Conservation (phyloP, 2,329 filamentous ascomycete species). For the Trichoderma sp. region DNA sequence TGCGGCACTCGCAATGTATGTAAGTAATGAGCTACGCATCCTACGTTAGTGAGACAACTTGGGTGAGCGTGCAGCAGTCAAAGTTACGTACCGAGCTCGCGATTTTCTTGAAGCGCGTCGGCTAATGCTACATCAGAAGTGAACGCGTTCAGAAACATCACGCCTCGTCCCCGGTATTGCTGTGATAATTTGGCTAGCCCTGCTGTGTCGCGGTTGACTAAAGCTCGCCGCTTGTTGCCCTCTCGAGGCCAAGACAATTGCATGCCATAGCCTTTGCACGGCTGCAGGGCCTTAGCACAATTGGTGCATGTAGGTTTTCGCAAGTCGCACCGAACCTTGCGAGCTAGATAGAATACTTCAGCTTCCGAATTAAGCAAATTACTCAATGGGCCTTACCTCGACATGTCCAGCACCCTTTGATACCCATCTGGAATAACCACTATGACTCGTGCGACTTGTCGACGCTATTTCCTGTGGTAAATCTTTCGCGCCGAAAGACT, state of each 20-base stretch:
- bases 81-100: not conserved
- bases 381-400: not conserved
- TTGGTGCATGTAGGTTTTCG: constrained; percentile 11
- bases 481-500: not conserved
- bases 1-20: not conserved
- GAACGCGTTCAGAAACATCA: constrained; percentile 1
- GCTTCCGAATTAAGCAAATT: not conserved
- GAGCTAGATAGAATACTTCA: not conserved
- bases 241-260: constrained; percentile 19
- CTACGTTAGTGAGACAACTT: not conserved
- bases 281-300: constrained; percentile 1
- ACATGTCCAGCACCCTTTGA: constrained; percentile 12
- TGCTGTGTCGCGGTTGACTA: not conserved
- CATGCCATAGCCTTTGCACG: constrained; percentile 18
- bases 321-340: constrained; percentile 17
- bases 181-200: not conserved
- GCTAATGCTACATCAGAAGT: constrained; percentile 4
- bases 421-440: not conserved
- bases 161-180: not conserved
- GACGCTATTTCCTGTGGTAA: not conserved
- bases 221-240: constrained; percentile 14
- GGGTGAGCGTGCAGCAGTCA: not conserved
- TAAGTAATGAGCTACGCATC: not conserved
- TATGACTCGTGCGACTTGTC: not conserved
- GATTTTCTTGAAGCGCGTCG: not conserved